Conservation (phyloP, 371 early-diverging fungal genomes). For the Lichtheimia corymbifera region DNA sequence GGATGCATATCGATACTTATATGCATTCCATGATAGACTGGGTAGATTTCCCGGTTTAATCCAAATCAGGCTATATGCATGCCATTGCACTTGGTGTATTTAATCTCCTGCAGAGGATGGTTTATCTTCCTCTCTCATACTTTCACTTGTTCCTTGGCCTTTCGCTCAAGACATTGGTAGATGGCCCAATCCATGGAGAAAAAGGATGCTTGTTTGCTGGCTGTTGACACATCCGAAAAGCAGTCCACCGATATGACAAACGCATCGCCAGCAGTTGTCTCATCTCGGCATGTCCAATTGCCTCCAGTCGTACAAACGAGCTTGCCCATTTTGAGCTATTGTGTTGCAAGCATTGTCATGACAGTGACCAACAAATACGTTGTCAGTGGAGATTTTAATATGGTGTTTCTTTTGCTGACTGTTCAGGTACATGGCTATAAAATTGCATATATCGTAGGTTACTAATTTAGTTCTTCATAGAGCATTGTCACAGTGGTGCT, state of each 20-base stretch:
- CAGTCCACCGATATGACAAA: too few relatives aligned
- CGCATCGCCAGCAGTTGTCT: conserved; percentile 5
- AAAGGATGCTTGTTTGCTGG: conserved; percentile 6
- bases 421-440: conserved; percentile 62
- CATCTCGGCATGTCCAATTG: conserved; percentile 19
- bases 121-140: not conserved
- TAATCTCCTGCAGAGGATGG: not conserved
- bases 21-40: not conserved
- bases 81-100: not conserved
- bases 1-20: not conserved
- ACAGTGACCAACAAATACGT: conserved; percentile 91
- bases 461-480: conserved; percentile 7
- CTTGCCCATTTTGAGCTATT: conserved; percentile 76
- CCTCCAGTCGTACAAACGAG: conserved; percentile 6
- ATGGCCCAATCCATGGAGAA: conserved; percentile 12
- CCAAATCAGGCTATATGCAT: conserved; percentile 8
- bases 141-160: not conserved
- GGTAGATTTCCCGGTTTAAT: conserved; percentile 1
- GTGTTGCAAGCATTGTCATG: conserved; percentile 84
- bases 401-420: conserved; percentile 89
- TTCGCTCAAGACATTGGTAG: not conserved
- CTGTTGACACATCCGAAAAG: conserved; percentile 8
- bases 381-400: conserved; percentile 79
- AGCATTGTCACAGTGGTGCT: conserved; percentile 41
- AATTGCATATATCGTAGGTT: not conserved